A percentile compares a stretch with the other conserved stretches of the same genome.
Evolutionary conservation across 129 eudicot species (phyloP).

Genomic region (Cynara cardunculus): DNA sequence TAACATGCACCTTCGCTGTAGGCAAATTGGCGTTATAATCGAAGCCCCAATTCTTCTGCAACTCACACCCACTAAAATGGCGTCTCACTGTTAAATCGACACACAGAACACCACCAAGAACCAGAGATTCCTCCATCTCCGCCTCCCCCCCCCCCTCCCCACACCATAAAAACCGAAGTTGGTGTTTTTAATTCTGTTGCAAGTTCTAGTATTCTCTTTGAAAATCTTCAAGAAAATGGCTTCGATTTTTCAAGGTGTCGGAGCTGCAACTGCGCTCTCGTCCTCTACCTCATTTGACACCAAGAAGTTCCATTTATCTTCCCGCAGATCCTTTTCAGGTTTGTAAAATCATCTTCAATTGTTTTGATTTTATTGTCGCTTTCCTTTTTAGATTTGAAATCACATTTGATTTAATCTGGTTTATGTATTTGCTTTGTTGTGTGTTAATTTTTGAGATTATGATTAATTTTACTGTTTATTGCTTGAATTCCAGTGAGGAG

Average conservation of each 20-base stretch:
- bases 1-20: conserved; percentile 20
- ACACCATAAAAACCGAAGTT: conserved; percentile 1
- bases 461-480: background rate
- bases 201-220: background rate
- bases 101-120: background rate
- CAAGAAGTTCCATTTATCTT: conserved; percentile 20
- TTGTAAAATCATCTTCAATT: background rate
- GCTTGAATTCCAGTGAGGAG: conserved; percentile 43
- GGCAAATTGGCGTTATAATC: conserved; percentile 17
- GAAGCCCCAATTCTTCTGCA: conserved; percentile 20
- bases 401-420: background rate
- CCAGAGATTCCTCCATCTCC: background rate
- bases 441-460: conserved; percentile 1
- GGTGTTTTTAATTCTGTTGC: background rate
- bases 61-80: conserved; percentile 1
- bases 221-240: conserved; percentile 28
- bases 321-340: conserved; percentile 32
- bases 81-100: background rate
- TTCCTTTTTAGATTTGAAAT: background rate
- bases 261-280: conserved; percentile 33
- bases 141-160: background rate
- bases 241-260: conserved; percentile 43
- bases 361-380: background rate
- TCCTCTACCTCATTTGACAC: conserved; percentile 23
- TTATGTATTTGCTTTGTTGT: background rate